These are phyloP conservation scores for Rhizopogon vulgaris DNA, from an alignment of 768 basidiomycete genomes.

Conservation along the genomic window DNA sequence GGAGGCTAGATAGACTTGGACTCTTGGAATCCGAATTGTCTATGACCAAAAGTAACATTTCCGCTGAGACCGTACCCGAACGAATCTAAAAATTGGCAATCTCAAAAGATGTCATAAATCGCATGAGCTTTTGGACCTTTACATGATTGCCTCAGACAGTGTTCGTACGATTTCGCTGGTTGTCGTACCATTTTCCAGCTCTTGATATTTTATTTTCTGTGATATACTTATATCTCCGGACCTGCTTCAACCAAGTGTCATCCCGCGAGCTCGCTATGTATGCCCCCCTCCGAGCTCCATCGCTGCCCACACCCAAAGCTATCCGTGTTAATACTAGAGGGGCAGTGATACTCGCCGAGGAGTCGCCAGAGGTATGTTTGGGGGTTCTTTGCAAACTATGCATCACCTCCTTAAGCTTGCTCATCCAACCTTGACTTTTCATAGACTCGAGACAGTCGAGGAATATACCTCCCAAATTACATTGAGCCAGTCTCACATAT, in stretches of 20 bases:
- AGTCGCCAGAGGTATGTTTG: constrained; percentile 79
- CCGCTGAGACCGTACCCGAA: not conserved
- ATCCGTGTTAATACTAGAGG: constrained; percentile 96
- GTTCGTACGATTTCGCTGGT: constrained; percentile 5
- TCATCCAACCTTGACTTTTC: constrained; percentile 5
- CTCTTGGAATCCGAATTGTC: too few species aligned
- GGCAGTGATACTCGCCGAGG: constrained; percentile 88
- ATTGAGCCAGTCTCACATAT: constrained; percentile 98
- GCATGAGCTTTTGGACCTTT: not conserved
- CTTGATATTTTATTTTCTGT: not conserved
- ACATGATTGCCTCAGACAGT: not conserved
- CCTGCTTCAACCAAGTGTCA: constrained; percentile 1
- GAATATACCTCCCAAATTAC: constrained; percentile 96
- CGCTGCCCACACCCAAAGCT: constrained; percentile 74
- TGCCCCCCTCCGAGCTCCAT: constrained; percentile 41
- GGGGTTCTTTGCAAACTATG: constrained; percentile 3
- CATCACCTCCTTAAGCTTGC: not conserved
- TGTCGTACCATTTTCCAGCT: constrained; percentile 5
- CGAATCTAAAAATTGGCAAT: constrained; percentile 2
- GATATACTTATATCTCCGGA: not conserved
- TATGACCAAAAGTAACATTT: constrained; percentile 2
- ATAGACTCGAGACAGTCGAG: constrained; percentile 88
- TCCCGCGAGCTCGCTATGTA: constrained; percentile 6
- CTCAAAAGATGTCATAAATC: constrained; percentile 5
- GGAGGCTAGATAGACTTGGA: constrained; percentile 40